Evolutionary conservation across 1,284 basidiomycete genomes (phyloP).

Genomic region (Thelephora terrestris): DNA sequence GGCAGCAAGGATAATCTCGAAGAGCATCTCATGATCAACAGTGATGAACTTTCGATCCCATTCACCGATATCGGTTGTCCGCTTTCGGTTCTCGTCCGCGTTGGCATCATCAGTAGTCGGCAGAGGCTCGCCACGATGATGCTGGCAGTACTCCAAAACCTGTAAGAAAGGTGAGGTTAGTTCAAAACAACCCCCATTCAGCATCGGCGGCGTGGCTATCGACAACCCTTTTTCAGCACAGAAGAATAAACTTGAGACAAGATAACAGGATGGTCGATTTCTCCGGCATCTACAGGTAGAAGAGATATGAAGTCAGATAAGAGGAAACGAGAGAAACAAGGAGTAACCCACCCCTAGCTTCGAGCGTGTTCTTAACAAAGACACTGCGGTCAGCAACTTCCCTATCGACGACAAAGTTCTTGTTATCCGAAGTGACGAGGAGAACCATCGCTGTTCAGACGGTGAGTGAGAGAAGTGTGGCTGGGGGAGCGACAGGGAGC

Average conservation of each 20-base stretch:
- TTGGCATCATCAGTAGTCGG: slow-evolving; percentile 77
- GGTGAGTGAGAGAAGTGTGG: too few relatives aligned
- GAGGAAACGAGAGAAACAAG: too few relatives aligned
- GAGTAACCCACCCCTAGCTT: slow-evolving; percentile 63
- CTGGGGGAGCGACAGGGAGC: too few relatives aligned
- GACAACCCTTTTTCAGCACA: slow-evolving; percentile 88
- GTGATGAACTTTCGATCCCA: slow-evolving; percentile 99
- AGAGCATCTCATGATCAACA: slow-evolving; percentile 95
- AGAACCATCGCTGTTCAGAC: slow-evolving; percentile 73
- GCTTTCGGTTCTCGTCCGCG: slow-evolving; percentile 92
- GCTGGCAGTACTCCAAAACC: slow-evolving; percentile 99
- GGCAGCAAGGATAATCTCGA: slow-evolving; percentile 98
- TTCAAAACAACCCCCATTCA: slow-evolving; percentile 8
- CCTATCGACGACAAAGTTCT: slow-evolving; percentile 89
- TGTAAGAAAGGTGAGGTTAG: slow-evolving; percentile 23
- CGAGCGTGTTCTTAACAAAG: slow-evolving; percentile 99
- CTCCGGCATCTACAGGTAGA: slow-evolving; percentile 72
- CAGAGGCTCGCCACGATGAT: slow-evolving; percentile 93
- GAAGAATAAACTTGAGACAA: slow-evolving; percentile 94
- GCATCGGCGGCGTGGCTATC: neutral
- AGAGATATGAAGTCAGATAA: too few relatives aligned
- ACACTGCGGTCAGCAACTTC: slow-evolving; percentile 93
- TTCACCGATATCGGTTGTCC: slow-evolving; percentile 95
- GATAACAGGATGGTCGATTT: slow-evolving; percentile 88
- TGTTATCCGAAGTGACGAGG: slow-evolving; percentile 90